Conservation (phyloP, 1,139 yeast species). For the Sugiyamaella neomexicana region DNA sequence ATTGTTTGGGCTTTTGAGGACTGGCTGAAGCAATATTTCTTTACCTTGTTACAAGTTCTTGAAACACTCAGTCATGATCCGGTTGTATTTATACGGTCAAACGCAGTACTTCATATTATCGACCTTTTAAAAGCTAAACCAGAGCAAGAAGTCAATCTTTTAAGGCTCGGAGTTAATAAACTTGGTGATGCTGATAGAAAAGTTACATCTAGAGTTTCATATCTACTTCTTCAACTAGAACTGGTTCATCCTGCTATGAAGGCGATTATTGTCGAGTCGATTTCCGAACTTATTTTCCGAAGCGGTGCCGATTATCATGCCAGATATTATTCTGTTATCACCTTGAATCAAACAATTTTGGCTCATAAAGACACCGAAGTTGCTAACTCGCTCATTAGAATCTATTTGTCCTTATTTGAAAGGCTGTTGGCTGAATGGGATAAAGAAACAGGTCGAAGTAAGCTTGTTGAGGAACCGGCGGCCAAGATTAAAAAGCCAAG, state of each 20-base stretch:
- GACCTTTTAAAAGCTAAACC: constrained; percentile 84
- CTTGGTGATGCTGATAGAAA: constrained; percentile 90
- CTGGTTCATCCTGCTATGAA: constrained; percentile 98
- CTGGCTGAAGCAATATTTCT: constrained; percentile 73
- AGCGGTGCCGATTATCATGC: constrained; percentile 81
- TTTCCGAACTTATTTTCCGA: constrained; percentile 77
- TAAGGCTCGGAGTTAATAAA: constrained; percentile 87
- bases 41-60: constrained; percentile 65
- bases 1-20: constrained; percentile 88
- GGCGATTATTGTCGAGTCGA: constrained; percentile 69
- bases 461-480: constrained; percentile 33
- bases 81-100: constrained; percentile 84
- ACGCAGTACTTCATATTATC: constrained; percentile 71
- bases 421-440: constrained; percentile 73
- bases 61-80: constrained; percentile 86
- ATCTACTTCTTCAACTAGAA: constrained; percentile 72
- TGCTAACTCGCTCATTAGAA: constrained; percentile 78
- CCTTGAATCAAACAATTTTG: constrained; percentile 89
- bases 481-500: constrained; percentile 47
- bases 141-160: constrained; percentile 91
- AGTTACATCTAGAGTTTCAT: constrained; percentile 87
- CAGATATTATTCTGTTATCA: constrained; percentile 80
- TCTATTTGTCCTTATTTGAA: constrained; percentile 85
- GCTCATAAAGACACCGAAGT: constrained; percentile 71
- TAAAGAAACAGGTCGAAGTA: constrained; percentile 42